A percentile compares a stretch with the other conserved stretches of the same genome.
These are phyloP conservation scores for Chlorella sorokiniana DNA, from an alignment of 139 green algal species.

Conservation along the genomic window DNA sequence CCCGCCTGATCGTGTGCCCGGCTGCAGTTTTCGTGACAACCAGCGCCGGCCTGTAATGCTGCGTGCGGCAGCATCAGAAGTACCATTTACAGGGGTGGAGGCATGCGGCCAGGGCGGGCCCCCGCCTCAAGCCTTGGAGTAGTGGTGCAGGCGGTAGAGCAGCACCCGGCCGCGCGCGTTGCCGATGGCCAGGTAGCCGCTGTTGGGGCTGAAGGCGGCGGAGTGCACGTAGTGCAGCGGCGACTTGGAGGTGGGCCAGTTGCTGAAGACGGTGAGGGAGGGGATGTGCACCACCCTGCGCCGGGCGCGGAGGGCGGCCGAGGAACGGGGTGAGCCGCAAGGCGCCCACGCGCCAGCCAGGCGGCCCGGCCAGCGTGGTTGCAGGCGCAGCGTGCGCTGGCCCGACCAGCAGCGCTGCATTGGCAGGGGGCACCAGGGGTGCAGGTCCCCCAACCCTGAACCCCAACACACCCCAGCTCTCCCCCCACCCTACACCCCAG, in stretches of 20 bases:
- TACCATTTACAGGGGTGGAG: no score
- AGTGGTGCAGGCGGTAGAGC: slow-evolving; percentile 94
- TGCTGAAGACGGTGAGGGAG: slow-evolving; percentile 84
- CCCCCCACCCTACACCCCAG: not conserved
- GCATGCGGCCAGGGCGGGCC: no score
- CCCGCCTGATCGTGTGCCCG: no score
- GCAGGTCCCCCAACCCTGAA: no score
- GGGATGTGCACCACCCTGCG: slow-evolving; percentile 86
- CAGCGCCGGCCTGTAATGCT: no score
- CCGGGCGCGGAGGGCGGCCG: not conserved
- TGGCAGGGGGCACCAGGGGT: no score
- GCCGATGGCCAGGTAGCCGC: slow-evolving; percentile 86
- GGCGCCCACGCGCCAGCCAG: not conserved
- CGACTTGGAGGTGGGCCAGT: slow-evolving; percentile 88
- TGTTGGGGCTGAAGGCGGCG: slow-evolving; percentile 81
- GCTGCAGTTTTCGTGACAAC: no score
- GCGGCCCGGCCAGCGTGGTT: no score
- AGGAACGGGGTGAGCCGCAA: not conserved
- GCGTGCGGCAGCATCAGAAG: no score
- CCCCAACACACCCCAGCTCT: not conserved
- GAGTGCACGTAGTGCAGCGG: slow-evolving; percentile 90
- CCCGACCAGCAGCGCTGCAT: no score
- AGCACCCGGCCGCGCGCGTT: slow-evolving; percentile 87
- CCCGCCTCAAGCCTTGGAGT: slow-evolving; percentile 35
- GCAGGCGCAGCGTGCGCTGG: no score